Conservation (phyloP, 495 filamentous ascomycete species). For the Cladorrhinum samala region DNA sequence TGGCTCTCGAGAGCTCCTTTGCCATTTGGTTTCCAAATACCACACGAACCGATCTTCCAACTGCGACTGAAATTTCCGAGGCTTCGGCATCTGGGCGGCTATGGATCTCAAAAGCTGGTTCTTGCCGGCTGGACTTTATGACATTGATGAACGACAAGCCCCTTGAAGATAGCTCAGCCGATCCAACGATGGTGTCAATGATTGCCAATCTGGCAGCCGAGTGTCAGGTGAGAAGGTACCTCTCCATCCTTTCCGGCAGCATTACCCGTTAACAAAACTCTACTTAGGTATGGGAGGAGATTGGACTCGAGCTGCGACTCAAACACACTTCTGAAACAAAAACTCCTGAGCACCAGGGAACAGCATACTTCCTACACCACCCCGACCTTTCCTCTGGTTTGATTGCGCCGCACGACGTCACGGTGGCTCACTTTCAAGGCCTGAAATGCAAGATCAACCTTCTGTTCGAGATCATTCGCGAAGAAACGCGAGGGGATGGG, state of each 20-base stretch:
- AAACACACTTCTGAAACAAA: conserved; percentile 6
- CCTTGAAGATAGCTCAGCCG: neutral
- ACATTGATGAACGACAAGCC: conserved; percentile 13
- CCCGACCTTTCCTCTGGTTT: conserved; percentile 23
- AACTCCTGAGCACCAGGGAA: neutral
- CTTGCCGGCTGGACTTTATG: conserved; percentile 19
- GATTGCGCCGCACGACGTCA: conserved; percentile 16
- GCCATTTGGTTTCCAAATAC: conserved; percentile 5
- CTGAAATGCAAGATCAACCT: conserved; percentile 22
- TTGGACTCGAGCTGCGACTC: conserved; percentile 19
- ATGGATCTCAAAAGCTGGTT: conserved; percentile 27
- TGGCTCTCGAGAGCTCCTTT: conserved; percentile 17
- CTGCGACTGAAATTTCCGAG: conserved; percentile 11
- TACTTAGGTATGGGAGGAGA: conserved; percentile 21
- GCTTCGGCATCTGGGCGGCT: conserved; percentile 12
- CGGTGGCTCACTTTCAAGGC: conserved; percentile 27
- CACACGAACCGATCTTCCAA: neutral
- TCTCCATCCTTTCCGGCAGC: neutral
- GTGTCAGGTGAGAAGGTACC: conserved; percentile 13
- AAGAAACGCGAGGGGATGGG: neutral
- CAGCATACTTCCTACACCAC: conserved; percentile 25
- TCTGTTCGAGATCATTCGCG: neutral
- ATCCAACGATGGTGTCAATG: neutral
- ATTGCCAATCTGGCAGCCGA: conserved; percentile 7
- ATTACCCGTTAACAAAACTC: neutral